These are phyloP conservation scores for Inga oerstediana DNA, from an alignment of 306 rosid species.

Conservation along the genomic window DNA sequence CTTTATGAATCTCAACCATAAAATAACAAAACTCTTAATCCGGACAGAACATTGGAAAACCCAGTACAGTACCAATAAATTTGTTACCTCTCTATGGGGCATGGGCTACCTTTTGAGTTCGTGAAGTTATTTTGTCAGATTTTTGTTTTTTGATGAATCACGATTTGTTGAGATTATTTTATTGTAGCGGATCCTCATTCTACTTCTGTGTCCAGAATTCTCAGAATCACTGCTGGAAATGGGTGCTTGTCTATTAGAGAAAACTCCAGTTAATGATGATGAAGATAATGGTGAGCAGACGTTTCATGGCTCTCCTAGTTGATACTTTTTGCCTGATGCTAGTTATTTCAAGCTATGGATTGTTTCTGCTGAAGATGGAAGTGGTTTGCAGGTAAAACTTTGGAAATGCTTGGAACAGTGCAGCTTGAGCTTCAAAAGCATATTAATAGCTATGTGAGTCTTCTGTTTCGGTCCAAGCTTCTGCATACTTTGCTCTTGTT, in stretches of 20 bases:
- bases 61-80: not conserved
- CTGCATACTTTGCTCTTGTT: constrained; percentile 22
- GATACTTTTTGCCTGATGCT: constrained; percentile 26
- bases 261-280: constrained; percentile 55
- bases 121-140: not conserved
- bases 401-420: constrained; percentile 69
- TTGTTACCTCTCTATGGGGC: constrained; percentile 3
- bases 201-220: constrained; percentile 62
- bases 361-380: constrained; percentile 35
- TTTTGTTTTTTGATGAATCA: not conserved
- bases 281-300: constrained; percentile 60
- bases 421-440: constrained; percentile 86
- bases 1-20: not conserved
- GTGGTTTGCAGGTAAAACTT: constrained; percentile 64
- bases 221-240: constrained; percentile 81
- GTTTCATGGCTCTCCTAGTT: constrained; percentile 26
- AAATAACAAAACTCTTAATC: not conserved
- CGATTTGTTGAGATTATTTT: not conserved
- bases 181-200: constrained; percentile 8
- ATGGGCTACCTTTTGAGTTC: not conserved
- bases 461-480: constrained; percentile 35
- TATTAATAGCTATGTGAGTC: constrained; percentile 79
- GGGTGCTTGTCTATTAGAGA: constrained; percentile 76
- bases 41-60: not conserved
- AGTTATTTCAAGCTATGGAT: constrained; percentile 31